A percentile compares a stretch with the other conserved stretches of the same genome.
These are phyloP conservation scores for Fusarium pseudonygamai DNA, from an alignment of 2,329 filamentous ascomycete genomes.

Conservation along the genomic window DNA sequence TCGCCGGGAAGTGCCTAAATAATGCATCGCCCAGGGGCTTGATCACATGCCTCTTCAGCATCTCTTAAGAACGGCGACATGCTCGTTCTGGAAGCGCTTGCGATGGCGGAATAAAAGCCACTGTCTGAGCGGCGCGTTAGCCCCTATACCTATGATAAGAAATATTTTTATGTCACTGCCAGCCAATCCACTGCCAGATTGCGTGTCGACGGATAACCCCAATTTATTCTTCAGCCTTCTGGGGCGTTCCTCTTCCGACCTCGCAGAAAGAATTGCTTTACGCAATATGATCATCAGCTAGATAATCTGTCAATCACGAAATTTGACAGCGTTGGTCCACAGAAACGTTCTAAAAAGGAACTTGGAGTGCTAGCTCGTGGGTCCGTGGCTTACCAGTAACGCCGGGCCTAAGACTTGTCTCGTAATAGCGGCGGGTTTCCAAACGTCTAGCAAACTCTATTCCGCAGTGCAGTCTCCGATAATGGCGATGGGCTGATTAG, in stretches of 20 bases:
- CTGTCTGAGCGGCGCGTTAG: background rate
- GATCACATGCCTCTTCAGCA: background rate
- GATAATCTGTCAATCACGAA: background rate
- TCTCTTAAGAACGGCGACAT: background rate
- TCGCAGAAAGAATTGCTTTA: background rate
- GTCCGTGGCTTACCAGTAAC: background rate
- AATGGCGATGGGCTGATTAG: background rate
- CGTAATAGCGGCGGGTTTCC: background rate
- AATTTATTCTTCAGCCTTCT: background rate
- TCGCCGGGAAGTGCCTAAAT: slow-evolving; percentile 2
- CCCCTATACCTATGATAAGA: background rate
- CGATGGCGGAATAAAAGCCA: background rate
- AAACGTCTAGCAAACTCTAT: slow-evolving; percentile 3
- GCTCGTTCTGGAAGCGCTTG: background rate
- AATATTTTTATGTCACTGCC: background rate
- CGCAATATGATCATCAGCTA: background rate
- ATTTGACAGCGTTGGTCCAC: background rate
- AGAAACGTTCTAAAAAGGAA: slow-evolving; percentile 5
- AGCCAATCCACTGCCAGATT: background rate
- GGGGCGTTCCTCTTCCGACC: background rate
- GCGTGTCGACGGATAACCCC: background rate
- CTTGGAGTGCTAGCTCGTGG: background rate
- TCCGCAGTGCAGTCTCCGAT: background rate
- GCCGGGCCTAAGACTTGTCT: background rate
- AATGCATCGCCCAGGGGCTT: background rate